These are phyloP conservation scores for Rhododendron ferrugineum DNA, from an alignment of 148 eudicot genomes.

Conservation along the genomic window DNA sequence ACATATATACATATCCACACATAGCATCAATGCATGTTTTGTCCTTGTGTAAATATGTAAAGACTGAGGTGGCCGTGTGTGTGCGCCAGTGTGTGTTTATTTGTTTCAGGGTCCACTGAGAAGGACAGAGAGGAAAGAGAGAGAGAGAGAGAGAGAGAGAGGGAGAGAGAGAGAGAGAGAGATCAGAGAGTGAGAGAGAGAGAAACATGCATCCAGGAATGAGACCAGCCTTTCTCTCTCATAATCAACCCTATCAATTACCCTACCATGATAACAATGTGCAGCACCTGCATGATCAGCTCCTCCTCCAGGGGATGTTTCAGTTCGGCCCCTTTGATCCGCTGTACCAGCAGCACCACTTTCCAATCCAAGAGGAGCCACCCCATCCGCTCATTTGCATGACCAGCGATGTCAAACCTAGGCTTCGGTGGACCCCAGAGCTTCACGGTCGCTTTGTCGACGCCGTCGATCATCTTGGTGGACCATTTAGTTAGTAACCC, in stretches of 20 bases:
- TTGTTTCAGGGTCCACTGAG: neutral
- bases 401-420: neutral
- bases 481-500: neutral
- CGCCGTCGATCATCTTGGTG: neutral
- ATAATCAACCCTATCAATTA: neutral
- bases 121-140: neutral
- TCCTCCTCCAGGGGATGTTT: neutral
- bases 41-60: neutral
- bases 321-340: neutral
- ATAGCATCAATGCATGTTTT: neutral
- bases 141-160: neutral
- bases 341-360: neutral
- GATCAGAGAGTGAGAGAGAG: neutral
- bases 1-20: too few relatives aligned
- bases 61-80: neutral
- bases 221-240: neutral
- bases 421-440: neutral
- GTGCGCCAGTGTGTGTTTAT: neutral
- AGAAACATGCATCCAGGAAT: neutral
- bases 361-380: neutral
- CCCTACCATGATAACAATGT: neutral
- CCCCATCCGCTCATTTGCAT: neutral
- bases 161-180: neutral
- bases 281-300: neutral
- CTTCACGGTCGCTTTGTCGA: neutral